These are phyloP conservation scores for Trichoderma sp. DNA, from an alignment of 2,329 filamentous ascomycete species.

Conservation along the genomic window DNA sequence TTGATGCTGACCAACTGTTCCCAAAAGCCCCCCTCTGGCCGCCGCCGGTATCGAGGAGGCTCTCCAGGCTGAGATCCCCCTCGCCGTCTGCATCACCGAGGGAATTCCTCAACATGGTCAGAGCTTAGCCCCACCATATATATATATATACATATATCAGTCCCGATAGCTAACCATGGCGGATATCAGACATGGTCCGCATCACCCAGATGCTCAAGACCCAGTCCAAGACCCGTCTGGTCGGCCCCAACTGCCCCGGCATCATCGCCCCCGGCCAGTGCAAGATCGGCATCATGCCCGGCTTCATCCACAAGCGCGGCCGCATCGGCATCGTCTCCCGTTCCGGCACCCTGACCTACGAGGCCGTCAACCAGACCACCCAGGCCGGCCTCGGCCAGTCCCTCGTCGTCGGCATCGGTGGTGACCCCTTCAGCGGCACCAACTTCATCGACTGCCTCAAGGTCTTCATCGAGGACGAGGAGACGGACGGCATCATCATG, in stretches of 20 bases:
- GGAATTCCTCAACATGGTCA: conserved; percentile 95
- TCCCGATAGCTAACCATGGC: conserved; percentile 13
- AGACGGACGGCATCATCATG: conserved; percentile 99
- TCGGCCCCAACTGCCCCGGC: conserved; percentile 97
- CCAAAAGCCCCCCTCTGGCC: conserved; percentile 79
- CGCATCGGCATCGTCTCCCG: conserved; percentile 98
- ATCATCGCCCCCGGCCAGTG: conserved; percentile 95
- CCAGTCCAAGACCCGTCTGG: conserved; percentile 93
- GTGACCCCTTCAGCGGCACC: conserved; percentile 97
- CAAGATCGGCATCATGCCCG: conserved; percentile 99
- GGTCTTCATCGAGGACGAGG: conserved; percentile 92
- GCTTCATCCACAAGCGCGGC: conserved; percentile 99
- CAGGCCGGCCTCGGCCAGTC: conserved; percentile 96
- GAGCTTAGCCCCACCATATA: conserved; percentile 38
- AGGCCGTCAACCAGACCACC: conserved; percentile 99
- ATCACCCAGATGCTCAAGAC: conserved; percentile 98
- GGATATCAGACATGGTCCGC: conserved; percentile 87
- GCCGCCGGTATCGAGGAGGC: conserved; percentile 97
- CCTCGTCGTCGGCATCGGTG: conserved; percentile 96
- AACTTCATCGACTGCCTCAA: conserved; percentile 99
- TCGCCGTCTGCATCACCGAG: conserved; percentile 97
- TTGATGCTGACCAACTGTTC: conserved; percentile 35
- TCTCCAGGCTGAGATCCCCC: conserved; percentile 86
- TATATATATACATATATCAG: conserved; percentile 7
- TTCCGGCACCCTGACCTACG: conserved; percentile 97